Base-by-base conservation (phyloP, 1,139 yeast genomes). In the Geotrichum histeridarum region DNA sequence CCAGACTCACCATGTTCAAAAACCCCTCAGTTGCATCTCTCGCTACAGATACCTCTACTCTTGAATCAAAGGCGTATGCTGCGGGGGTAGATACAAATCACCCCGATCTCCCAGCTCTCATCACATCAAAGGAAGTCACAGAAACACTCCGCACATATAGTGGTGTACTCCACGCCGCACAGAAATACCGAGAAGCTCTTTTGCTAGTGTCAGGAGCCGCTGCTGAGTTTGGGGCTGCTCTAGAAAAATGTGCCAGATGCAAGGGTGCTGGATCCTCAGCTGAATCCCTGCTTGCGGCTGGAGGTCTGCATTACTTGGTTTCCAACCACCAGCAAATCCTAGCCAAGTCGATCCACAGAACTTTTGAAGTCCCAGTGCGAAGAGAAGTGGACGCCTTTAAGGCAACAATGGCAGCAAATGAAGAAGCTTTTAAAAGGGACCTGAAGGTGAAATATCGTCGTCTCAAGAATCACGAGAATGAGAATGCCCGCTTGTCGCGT, bases 251-350 rank as follows among this genome's bases (percentile, higher is more conserved):
- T 56, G 87, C 95, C 0, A 77, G 82, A 54, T 78, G 84, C 54
- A 82, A 83, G 65, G 90, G 91, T 37, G 76, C 82, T 35, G 84
- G 81, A 14, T 70, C 72, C 27, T 81, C 84, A 0, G 78, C 84
- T 1, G 86, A 84, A 61, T 89, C 90, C 4, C 69, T 88, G 15
- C 71, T 81, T 61, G 79, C 83, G 48, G 88, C 93, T 0, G 86
- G 90, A 43, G 95, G 95, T 0, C 70, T 89, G 56, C 93, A 88
- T 63, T 84, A 80, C 63, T 75, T 89, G 50, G 78, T 87, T 15
- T 83, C 94, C 0, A 87, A 87, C 66, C 94, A 87, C 64, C 85
- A 86, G 60, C 83, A 83, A 59, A 81, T 89, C 8, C 74, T 89
- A 59, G 79, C 89, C 27, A 74, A 81, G 53, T 72, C 83, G 51